Conservation (phyloP, 164 flowering plant genomes). For the Magnolia changhungtana region DNA sequence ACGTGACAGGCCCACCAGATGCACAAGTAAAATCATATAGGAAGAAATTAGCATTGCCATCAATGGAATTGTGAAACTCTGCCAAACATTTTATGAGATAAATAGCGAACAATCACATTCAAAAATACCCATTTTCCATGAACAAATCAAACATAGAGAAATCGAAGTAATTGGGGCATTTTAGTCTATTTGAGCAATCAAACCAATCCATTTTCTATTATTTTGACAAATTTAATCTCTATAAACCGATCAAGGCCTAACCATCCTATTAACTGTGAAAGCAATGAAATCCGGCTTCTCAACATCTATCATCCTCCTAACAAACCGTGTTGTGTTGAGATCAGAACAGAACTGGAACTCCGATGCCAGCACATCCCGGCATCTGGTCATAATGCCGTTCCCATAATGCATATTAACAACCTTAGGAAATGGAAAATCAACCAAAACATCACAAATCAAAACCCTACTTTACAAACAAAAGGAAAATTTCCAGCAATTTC, state of each 20-base stretch:
- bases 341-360: constrained; percentile 68
- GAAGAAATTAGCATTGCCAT: no score
- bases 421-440: constrained; percentile 21
- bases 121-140: no score
- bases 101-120: no score
- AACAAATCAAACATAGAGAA: no score
- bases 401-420: constrained; percentile 90
- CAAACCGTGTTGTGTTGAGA: constrained; percentile 72
- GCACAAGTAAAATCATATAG: no score
- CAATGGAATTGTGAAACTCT: no score
- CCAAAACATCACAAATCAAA: neutral
- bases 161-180: no score
- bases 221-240: neutral
- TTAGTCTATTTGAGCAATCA: no score
- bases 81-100: no score
- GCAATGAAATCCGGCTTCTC: constrained; percentile 86
- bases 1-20: no score
- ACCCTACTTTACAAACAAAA: neutral
- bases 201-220: neutral
- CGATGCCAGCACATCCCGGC: constrained; percentile 58
- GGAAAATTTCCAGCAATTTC: neutral
- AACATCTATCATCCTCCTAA: constrained; percentile 51
- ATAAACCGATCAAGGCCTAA: neutral
- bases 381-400: constrained; percentile 62
- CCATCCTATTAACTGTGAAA: constrained; percentile 56